Base-by-base conservation (phyloP, 1,284 basidiomycete species). In the Wallemia ichthyophaga region DNA sequence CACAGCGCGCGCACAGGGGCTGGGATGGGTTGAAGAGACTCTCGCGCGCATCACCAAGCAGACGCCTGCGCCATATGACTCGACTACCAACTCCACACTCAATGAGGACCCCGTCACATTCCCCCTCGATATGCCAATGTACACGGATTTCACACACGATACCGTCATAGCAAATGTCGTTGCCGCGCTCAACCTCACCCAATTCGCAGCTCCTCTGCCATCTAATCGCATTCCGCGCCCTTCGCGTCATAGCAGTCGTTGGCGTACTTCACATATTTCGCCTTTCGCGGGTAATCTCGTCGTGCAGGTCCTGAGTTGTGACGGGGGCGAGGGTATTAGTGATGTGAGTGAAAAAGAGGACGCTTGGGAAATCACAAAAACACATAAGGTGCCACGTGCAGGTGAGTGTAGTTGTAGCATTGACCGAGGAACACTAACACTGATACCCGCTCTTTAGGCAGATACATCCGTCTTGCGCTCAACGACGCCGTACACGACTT, bases 51-150 rank as follows among this genome's bases (percentile, higher is more conserved):
- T 89, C 27, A 83, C 82, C 1, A 76, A 84, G 60, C 82, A 77
- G 0, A 81, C 77, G 0, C 81, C 87, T 61, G 71, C 70, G 21
- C 71, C 68, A 0, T 79, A 82, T 69, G 80, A 85, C 67, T 79
- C 81, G 24, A 79, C 79, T 0, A 85, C 82, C 27, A 92, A 91
- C 65, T 72, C 76, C 5, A 91, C 87, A 0, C 72, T 89, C 27
- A 74, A 86, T 64, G 74, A 78, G 60, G 77, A 78, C 64, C 70
- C 75, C 0, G 73, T 74, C 25, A 83, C 78, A 0, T 89, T 88
- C 78, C 87, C 87, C 2, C 73, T 89, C 2, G 73, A 79, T 58
- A 80, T 91, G 64, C 76, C 74, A 61, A 71, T 91, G 33, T 91
- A 88, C 64, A 85, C 85, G 2, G 85, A 87, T 67, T 83, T 28